Conservation (phyloP, 2,329 filamentous ascomycete genomes). For the Xylaria digitata region DNA sequence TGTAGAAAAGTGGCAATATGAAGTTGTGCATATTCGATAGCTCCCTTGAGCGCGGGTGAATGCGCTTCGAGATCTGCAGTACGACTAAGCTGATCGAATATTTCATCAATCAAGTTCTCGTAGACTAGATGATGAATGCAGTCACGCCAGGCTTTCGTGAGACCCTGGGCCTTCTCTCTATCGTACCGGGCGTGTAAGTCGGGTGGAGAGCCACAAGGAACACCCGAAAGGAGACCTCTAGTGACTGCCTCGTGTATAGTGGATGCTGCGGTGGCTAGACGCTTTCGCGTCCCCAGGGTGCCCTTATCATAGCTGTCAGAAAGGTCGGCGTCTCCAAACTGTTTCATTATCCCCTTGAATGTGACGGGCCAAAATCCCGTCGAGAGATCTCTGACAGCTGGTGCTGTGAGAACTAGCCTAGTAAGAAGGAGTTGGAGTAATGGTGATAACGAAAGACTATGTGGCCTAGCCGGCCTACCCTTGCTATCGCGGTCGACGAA, state of each 20-base stretch:
- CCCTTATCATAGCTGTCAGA: conserved; percentile 88
- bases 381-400: conserved; percentile 72
- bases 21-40: conserved; percentile 65
- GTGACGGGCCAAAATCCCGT: conserved; percentile 73
- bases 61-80: conserved; percentile 73
- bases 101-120: conserved; percentile 71
- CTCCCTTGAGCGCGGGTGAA: conserved; percentile 69
- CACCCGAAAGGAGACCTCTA: conserved; percentile 73
- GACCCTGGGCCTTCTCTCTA: conserved; percentile 66
- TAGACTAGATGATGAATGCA: conserved; percentile 75
- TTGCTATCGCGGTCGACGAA: conserved; percentile 58
- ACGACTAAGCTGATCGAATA: conserved; percentile 70
- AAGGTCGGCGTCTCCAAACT: conserved; percentile 74
- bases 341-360: conserved; percentile 68
- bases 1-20: conserved; percentile 80
- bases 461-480: conserved; percentile 43
- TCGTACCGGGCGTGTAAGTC: conserved; percentile 63
- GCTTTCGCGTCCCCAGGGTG: conserved; percentile 77
- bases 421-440: conserved; percentile 75
- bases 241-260: conserved; percentile 76
- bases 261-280: conserved; percentile 76
- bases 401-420: conserved; percentile 72
- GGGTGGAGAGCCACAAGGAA: conserved; percentile 50
- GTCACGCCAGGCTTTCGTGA: conserved; percentile 74
- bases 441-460: conserved; percentile 64